Evolutionary conservation across 2,329 filamentous ascomycete genomes (phyloP), one percentile per base, ranked within the genome.

Genomic region (Aspergillus piperis): DNA sequence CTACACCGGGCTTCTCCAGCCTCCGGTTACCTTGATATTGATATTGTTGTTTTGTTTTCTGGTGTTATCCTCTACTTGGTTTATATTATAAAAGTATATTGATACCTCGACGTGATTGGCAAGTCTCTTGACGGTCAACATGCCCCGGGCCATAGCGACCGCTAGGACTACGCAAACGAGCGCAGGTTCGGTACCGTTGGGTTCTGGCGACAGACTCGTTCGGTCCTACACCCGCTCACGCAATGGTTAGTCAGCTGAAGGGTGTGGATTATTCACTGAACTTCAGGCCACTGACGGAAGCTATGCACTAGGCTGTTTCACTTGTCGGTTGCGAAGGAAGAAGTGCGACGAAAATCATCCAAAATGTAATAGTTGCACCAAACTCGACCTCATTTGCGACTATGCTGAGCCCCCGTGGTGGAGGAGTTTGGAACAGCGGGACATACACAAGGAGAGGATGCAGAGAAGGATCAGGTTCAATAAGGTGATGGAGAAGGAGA

Each of bases 361-460:
- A 19, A 73, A 80, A 41, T 89, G 87, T 73, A 82, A 80, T 67
- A 84, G 86, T 59, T 89, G 87, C 77, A 81, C 80, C 64, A 84
- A 87, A 71, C 88, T 98, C 58, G 90, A 91, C 56, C 83, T 99
- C 57, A 83, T 84, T 69, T 99, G 94, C 81, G 92, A 97, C 81
- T 99, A 97, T 82, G 96, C 95, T 83, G 84, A 92, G 73, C 95
- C 94, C 48, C 87, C 90, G 80, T 99, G 95, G 95, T 99, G 94
- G 94, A 90, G 88, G 79, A 96, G 94, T 83, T 90, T 90, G 72
- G 92, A 96, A 65, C 87, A 89, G 72, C 85, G 94, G 67, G 86
- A 89, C 68, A 81, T 88, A 58, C 91, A 96, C 76, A 98, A 97
- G 81, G 94, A 98, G 73, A 82, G 88, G 68, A 96, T 99, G 83